Base-by-base conservation (phyloP, 148 eudicot genomes). In the Cornus suecica region DNA sequence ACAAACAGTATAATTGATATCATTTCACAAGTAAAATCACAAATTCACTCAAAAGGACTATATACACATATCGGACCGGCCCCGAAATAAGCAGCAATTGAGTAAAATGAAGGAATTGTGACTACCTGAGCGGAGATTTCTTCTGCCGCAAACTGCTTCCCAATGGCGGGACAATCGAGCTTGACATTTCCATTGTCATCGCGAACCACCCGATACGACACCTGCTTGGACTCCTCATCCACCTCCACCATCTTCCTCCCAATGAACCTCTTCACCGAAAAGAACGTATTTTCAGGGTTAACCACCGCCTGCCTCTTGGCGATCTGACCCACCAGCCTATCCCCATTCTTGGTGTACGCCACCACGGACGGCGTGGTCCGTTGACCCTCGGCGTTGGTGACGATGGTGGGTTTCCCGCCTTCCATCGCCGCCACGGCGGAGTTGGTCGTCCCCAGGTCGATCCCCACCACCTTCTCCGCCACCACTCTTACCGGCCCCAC, bases 401-500 rank as follows among this genome's bases (percentile, higher is more conserved):
- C 80, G n/a, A 90, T 87, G 22, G 84, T 84, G n/a, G 94, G 94
- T 54, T 87, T 72, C 7, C 94, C 94, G 0, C 94, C 94, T 42
- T 90, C 94, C 94, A 90, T 88, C 0, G 88, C 92, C n/a, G 89
- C 94, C 78, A 90, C 92, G 0, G 92, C 94, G 0, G 92, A 90
- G 78, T 90, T 90, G 0, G 94, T 90, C 4, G 92, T 90, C 20
- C 94, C 94, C 3, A 90, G 74, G 58, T 90, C 94, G 10, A 90
- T 87, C 13, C 94, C 94, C 10, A 90, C 94, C 68, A 86, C 94
- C 75, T 90, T 90, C 84, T 90, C 90, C 52, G 74, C 80, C 48
- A 75, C 87, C 10, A 88, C 90, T 65, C 84, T 60, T 8, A 86
- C 41, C 20, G 73, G 73, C 8, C 77, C 80, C 8, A 24, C 81